A percentile compares a stretch with the other conserved stretches of the same genome.
Conservation (phyloP, 179 eudicot genomes). For the Gypsophila paniculata region DNA sequence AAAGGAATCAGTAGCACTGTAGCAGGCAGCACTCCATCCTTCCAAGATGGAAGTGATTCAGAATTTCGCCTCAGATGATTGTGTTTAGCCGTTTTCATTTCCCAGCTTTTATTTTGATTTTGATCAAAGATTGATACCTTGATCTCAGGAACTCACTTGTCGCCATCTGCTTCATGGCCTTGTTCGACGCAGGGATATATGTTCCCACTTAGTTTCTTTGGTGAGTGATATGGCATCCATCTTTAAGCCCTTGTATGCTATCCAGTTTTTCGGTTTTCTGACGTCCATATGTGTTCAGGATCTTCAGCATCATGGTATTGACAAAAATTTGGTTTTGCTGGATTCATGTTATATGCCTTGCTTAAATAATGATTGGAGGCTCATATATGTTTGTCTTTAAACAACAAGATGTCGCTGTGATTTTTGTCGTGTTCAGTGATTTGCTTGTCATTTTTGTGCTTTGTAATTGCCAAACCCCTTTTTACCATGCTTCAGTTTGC, state of each 20-base stretch:
- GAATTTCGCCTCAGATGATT: neutral
- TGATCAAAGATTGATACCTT: neutral
- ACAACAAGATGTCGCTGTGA: neutral
- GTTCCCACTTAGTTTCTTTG: conserved; percentile 62
- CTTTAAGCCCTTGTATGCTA: neutral
- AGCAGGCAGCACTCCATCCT: neutral
- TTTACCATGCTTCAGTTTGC: neutral
- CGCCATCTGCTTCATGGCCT: conserved; percentile 75
- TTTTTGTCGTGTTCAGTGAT: neutral
- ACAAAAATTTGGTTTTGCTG: neutral
- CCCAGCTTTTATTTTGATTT: neutral
- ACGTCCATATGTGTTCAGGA: neutral
- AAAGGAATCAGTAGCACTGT: neutral
- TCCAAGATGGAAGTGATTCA: neutral
- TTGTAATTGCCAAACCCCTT: neutral
- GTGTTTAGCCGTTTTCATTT: neutral
- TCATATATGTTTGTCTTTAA: neutral
- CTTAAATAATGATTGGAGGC: neutral
- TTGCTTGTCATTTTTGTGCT: neutral
- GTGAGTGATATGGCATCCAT: conserved; percentile 39
- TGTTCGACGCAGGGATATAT: conserved; percentile 62
- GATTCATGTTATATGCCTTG: neutral
- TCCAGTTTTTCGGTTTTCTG: neutral
- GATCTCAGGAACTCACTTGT: conserved; percentile 74
- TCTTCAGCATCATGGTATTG: neutral